Evolutionary conservation across 208 protist genomes (phyloP), one percentile per base, ranked within the genome.

Genomic region (Endotrypanum monterogeii): DNA sequence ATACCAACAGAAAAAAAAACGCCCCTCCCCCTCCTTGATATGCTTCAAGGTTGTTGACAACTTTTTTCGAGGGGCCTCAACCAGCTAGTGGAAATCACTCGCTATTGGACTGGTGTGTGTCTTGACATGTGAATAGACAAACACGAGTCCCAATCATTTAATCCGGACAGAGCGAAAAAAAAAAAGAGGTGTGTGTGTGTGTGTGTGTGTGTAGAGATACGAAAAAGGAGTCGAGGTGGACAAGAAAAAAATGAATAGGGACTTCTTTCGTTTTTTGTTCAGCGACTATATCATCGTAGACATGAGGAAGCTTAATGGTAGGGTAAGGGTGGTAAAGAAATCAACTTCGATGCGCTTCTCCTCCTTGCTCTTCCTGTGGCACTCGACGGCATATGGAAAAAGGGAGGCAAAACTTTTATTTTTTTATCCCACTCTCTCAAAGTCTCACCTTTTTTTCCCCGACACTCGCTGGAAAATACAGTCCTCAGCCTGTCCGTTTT

Each of bases 261-360:
- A 46, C 65, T 55, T 67, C 69, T 37, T 71, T 60, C 61, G 67
- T 4, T 72, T 51, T 70, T 25, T 46, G 50, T 65, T 75, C 68
- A 30, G 23, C 2, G 28, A 37, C 1, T 32, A 32, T 44, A 3
- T 37, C 28, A 25, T 37, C 30, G 25, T 51, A 23, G 41, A 32
- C 28, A 12, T 30, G 44, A 6, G 25, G 30, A 46, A n/a, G 11
- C 2, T 46, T 63, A 23, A 18, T 63, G 58, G 35, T 28, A n/a
- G 35, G 58, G 8, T 35, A 46, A 20, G 35, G 35, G 28, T 63
- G 62, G 23, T 41, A 67, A 16, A 52, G 5, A 28, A 25, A 67
- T 48, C 25, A 32, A 67, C 8, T 25, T 67, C 28, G 23, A 67
- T 23, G 14, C 41, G n/a, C 62, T 8, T 30, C 7, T 32, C 37